Evolutionary conservation across 495 filamentous ascomycete species (phyloP).

Genomic region (Mytilinidion resinicola): DNA sequence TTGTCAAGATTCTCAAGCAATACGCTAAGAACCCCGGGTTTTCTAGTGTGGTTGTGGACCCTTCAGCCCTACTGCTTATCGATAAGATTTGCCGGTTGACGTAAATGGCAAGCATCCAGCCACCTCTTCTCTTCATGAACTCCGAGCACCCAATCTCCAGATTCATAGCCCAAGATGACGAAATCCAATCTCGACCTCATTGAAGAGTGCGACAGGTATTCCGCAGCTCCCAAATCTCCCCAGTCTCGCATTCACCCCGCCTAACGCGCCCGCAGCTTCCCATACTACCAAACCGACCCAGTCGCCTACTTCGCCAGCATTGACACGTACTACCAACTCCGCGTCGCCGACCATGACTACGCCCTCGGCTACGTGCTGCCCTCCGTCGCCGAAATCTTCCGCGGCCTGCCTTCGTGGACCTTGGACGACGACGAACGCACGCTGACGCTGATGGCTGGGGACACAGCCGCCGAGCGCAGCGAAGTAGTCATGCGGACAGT

Average conservation of each 20-base stretch:
- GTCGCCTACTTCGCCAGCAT: slow-evolving; percentile 32
- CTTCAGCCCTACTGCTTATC: no score
- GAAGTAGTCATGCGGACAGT: slow-evolving; percentile 52
- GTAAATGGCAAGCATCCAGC: no score
- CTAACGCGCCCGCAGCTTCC: slow-evolving; percentile 27
- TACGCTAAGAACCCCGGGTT: no score
- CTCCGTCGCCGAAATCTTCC: slow-evolving; percentile 38
- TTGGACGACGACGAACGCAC: slow-evolving; percentile 34
- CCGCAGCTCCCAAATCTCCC: neutral
- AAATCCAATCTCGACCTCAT: slow-evolving; percentile 35
- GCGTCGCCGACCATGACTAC: slow-evolving; percentile 28
- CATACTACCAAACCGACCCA: slow-evolving; percentile 35
- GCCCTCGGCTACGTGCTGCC: slow-evolving; percentile 48
- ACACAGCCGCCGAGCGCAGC: slow-evolving; percentile 44
- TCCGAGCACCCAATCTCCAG: no score
- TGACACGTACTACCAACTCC: slow-evolving; percentile 35
- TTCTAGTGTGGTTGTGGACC: no score
- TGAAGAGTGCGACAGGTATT: slow-evolving; percentile 37
- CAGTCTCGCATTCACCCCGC: neutral
- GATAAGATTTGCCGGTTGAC: no score
- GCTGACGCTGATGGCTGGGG: slow-evolving; percentile 31
- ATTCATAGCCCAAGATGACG: slow-evolving; percentile 6
- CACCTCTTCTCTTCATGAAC: no score
- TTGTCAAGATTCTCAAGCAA: no score
- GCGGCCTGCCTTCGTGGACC: slow-evolving; percentile 29